Base-by-base conservation (phyloP, 2,329 filamentous ascomycete species). In the Apiospora arundinis region DNA sequence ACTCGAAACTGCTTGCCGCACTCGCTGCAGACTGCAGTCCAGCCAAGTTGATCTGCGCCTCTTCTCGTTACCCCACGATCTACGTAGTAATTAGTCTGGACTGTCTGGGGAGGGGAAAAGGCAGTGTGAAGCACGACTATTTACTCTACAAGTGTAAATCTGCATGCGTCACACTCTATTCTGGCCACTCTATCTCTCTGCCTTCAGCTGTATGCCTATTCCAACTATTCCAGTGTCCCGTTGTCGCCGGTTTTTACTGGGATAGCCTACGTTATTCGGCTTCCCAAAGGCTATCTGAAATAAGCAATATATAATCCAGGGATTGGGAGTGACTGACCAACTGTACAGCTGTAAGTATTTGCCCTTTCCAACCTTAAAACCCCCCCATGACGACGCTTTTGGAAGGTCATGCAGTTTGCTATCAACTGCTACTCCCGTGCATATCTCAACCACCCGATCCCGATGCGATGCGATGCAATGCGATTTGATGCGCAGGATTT, bases 51-150 rank as follows among this genome's bases (percentile, higher is more conserved):
- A 60, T 63, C 56, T 63, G 28, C 56, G 28, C n/a, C 18, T 40
- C 32, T 40, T n/a, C 56, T 63, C 56, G 56, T 63, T 63, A 63
- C 56, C 56, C 56, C 56, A 63, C 56, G 56, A 63, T 63, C 56
- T 63, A 9, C 56, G 49, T 32, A 28, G 49, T 14, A 32, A 18
- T 32, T 18, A 46, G 23, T 18, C 32, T 32, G 32, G 32, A 32
- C 32, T 32, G 32, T 28, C 23, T 32, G 49, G 49, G 49, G 56
- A 32, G 28, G 56, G 56, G 52, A 21, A 60, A 37, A 37, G 49
- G 14, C 5, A 52, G 28, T 7, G 16, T 16, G 14, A 49, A 25
- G n/a, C 1, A 11, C 5, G 32, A 32, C 32, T n/a, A n/a, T n/a
- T n/a, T n/a, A n/a, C n/a, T n/a, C n/a, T n/a, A n/a, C n/a, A n/a